Conservation (phyloP, 2,329 filamentous ascomycete genomes). For the Penicillium sclerotigenum region DNA sequence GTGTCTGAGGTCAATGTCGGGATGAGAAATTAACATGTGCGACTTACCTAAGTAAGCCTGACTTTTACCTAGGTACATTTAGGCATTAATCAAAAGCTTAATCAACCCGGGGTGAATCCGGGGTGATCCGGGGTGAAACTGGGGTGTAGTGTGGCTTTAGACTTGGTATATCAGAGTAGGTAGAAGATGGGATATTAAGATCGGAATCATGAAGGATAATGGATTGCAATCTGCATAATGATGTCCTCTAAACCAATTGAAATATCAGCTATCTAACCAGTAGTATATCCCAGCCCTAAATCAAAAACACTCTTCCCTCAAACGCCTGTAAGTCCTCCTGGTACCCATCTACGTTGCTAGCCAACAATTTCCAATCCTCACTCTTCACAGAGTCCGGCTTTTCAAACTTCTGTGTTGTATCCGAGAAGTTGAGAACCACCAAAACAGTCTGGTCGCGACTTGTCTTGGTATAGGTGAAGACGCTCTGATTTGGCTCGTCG, state of each 20-base stretch:
- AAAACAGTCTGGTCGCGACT: not conserved
- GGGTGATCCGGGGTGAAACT: no score
- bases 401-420: constrained; percentile 2
- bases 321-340: constrained; percentile 27
- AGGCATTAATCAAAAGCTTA: not conserved
- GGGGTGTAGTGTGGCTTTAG: not conserved
- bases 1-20: not conserved
- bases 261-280: not conserved
- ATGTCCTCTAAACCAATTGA: not conserved
- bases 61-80: no score
- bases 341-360: constrained; percentile 22
- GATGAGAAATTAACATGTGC: not conserved
- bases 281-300: constrained; percentile 5
- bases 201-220: not conserved
- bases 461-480: constrained; percentile 24
- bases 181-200: not conserved
- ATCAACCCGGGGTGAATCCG: no score
- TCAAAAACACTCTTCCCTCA: constrained; percentile 35
- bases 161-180: not conserved
- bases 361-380: constrained; percentile 19
- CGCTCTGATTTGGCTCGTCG: constrained; percentile 8
- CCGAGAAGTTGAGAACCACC: constrained; percentile 19
- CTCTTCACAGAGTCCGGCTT: not conserved
- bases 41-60: not conserved
- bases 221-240: not conserved